Evolutionary conservation across 2,329 filamentous ascomycete genomes (phyloP), one percentile per base, ranked within the genome.

Genomic region (Epichloe aotearoae): DNA sequence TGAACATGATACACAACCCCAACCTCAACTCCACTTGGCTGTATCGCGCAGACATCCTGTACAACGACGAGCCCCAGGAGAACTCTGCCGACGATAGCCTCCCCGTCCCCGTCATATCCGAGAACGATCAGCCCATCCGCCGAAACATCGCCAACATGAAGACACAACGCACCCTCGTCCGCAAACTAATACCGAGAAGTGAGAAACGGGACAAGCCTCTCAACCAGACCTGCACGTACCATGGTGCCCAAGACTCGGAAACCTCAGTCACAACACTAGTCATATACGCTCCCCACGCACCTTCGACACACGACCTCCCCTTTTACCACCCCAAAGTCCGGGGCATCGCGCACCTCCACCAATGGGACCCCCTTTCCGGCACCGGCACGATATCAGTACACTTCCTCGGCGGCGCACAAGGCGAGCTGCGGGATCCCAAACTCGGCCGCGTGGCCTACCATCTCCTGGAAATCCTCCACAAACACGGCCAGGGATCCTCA

Each of bases 321-420:
- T 95, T 86, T 67, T 97, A 96, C 66, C 90, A 96, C 62, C 91
- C 91, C 20, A 74, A 77, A 49, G 83, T 95, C 20, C 76, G 74
- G 48, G 80, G 79, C 12, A 73, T 95, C 23, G 88, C 83, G 5
- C 90, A 93, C 57, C 69, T 89, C 7, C 87, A 94, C 65, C 77
- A 78, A 37, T 86, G 78, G 75, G 62, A 73, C 48, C 53, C 67
- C 4, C 54, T 60, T n/a, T 59, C 64, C 14, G 61, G 62, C 20
- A 62, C 63, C 36, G 80, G 79, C 23, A 67, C 61, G 11, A 65
- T 84, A 33, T 83, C 81, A 10, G 69, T 84, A 20, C 79, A 83
- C 56, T 84, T 82, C 58, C 66, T 74, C 36, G 75, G 75, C 51
- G 83, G 79, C 33, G 51, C 42, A 4, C 53, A 17, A 61, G 62